Conservation (phyloP, 768 basidiomycete genomes). For the Collybiopsis luxurians region DNA sequence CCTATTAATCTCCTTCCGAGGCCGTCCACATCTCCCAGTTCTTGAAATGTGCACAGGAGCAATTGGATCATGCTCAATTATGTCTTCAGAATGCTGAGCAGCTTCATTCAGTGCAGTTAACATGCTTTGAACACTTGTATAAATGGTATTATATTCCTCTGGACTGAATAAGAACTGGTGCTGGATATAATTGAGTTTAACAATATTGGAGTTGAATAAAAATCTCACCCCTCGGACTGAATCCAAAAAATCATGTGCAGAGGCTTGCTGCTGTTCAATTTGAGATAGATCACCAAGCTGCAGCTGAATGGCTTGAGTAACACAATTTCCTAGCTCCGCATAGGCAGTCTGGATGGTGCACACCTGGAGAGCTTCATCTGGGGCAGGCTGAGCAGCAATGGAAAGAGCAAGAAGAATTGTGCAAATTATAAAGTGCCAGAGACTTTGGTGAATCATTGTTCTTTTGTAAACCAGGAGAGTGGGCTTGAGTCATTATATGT, state of each 20-base stretch:
- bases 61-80: neutral
- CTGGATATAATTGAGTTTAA: neutral
- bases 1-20: slow-evolving; percentile 21
- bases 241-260: neutral
- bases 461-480: too few species aligned
- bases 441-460: too few species aligned
- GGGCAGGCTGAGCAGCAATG: too few species aligned
- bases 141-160: neutral
- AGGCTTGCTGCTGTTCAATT: neutral
- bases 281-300: neutral
- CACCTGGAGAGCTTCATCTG: neutral
- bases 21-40: slow-evolving; percentile 10
- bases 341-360: neutral
- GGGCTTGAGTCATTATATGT: too few species aligned
- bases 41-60: neutral
- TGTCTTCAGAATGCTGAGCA: neutral
- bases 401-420: too few species aligned
- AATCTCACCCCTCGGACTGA: neutral
- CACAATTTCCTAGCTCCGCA: neutral
- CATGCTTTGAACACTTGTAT: neutral
- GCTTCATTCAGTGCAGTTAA: neutral
- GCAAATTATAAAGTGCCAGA: too few species aligned
- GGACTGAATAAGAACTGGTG: neutral
- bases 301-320: neutral
- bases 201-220: neutral